Evolutionary conservation across 257 asterid species (phyloP).

Genomic region (Solanum neorickii): DNA sequence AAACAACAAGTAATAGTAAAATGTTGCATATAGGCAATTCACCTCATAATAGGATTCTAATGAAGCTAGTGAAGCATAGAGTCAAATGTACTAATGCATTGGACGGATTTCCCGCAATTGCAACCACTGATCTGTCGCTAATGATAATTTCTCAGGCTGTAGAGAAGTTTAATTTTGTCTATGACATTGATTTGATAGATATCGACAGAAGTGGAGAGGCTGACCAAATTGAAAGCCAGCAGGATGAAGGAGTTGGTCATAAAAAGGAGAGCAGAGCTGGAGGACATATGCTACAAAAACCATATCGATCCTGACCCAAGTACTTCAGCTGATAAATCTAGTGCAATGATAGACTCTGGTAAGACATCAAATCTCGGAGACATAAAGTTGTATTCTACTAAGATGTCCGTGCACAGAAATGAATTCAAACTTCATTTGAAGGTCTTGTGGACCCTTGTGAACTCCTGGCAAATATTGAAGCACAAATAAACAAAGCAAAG

Average conservation of each 20-base stretch:
- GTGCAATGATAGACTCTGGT: conserved; percentile 9
- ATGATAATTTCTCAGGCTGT: neutral
- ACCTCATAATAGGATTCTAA: neutral
- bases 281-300: conserved; percentile 5
- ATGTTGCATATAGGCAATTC: neutral
- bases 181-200: neutral
- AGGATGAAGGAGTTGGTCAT: conserved; percentile 9
- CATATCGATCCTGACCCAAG: conserved; percentile 4
- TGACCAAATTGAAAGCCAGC: conserved; percentile 4
- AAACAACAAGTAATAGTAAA: neutral
- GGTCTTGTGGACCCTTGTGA: conserved; percentile 5
- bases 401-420: neutral
- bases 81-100: neutral
- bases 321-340: neutral
- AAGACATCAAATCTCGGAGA: neutral
- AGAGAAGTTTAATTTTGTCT: neutral
- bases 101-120: neutral
- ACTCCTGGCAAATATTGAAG: conserved; percentile 5
- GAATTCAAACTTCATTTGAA: neutral
- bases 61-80: neutral
- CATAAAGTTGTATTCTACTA: neutral
- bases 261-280: conserved; percentile 6
- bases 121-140: neutral
- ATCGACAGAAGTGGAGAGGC: conserved; percentile 2
- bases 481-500: conserved; percentile 1